phyloP scores from a whole-genome alignment of 345 rosid species.

The Eutrema yunnanense region DNA sequence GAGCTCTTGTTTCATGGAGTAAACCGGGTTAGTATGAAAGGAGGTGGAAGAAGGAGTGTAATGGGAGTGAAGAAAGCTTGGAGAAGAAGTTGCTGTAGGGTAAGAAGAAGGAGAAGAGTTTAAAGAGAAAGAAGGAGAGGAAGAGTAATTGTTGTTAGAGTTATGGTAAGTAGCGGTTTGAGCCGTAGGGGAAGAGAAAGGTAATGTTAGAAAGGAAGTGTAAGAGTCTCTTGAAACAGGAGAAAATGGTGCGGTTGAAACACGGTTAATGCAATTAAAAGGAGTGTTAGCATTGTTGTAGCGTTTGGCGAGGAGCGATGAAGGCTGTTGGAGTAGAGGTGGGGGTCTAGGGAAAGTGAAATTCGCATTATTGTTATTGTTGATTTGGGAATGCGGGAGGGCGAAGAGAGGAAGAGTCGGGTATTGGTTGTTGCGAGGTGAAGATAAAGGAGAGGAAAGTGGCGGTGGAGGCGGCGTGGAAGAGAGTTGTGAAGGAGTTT shows the following conservation, averaged over 20 bases:
- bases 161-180: slow-evolving; percentile 20
- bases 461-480: slow-evolving; percentile 31
- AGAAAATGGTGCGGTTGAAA: slow-evolving; percentile 33
- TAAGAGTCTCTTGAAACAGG: slow-evolving; percentile 24
- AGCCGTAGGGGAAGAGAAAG: slow-evolving; percentile 24
- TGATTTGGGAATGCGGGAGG: slow-evolving; percentile 14
- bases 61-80: slow-evolving; percentile 17
- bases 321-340: slow-evolving; percentile 45
- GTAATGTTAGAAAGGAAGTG: slow-evolving; percentile 26
- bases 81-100: slow-evolving; percentile 21
- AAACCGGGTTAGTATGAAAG: slow-evolving; percentile 21
- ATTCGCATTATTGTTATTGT: neutral
- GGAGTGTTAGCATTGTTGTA: slow-evolving; percentile 20
- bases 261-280: slow-evolving; percentile 1
- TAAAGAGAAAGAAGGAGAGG: slow-evolving; percentile 27
- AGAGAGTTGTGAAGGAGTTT: slow-evolving; percentile 28
- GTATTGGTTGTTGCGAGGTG: slow-evolving; percentile 30
- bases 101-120: slow-evolving; percentile 26
- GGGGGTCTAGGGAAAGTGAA: slow-evolving; percentile 41
- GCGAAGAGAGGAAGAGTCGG: slow-evolving; percentile 45
- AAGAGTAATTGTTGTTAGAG: slow-evolving; percentile 14
- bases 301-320: slow-evolving; percentile 36
- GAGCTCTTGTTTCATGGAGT: slow-evolving; percentile 50
- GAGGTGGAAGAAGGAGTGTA: slow-evolving; percentile 29
- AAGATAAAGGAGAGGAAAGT: slow-evolving; percentile 30